phyloP scores from a whole-genome alignment of 331 rosid species.

The Quercus phellos region DNA sequence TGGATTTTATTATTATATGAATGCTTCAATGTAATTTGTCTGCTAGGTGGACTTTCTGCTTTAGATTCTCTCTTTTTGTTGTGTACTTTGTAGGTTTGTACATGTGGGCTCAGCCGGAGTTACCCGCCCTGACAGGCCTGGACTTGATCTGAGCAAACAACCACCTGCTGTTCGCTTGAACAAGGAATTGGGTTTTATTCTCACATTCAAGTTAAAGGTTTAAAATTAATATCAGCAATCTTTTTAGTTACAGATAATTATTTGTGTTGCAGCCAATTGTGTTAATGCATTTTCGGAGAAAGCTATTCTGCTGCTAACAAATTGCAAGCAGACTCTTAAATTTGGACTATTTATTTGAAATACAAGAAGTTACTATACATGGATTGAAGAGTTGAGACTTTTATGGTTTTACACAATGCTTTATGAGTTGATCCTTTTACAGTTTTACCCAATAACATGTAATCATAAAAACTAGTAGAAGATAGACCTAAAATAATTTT shows the following conservation, averaged over 20 bases:
- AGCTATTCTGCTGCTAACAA: neutral
- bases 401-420: neutral
- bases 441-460: neutral
- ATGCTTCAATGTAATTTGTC: neutral
- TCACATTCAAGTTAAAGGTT: constrained; percentile 89
- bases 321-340: neutral
- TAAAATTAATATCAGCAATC: constrained; percentile 19
- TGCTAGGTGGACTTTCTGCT: constrained; percentile 1
- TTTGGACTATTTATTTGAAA: neutral
- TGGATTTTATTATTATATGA: neutral
- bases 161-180: constrained; percentile 95
- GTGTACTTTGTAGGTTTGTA: constrained; percentile 57
- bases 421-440: too few relatives aligned
- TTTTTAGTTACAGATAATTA: neutral
- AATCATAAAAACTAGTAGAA: neutral
- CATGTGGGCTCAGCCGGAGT: constrained; percentile 95
- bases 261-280: neutral
- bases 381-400: neutral
- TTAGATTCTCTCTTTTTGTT: neutral
- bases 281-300: neutral
- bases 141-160: constrained; percentile 89
- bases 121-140: constrained; percentile 87
- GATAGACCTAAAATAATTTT: too few relatives aligned
- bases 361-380: neutral
- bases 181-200: constrained; percentile 77